A percentile compares a stretch with the other conserved stretches of the same genome.
Conservation (phyloP, 345 rosid genomes). For the Anastatica hierochuntica region DNA sequence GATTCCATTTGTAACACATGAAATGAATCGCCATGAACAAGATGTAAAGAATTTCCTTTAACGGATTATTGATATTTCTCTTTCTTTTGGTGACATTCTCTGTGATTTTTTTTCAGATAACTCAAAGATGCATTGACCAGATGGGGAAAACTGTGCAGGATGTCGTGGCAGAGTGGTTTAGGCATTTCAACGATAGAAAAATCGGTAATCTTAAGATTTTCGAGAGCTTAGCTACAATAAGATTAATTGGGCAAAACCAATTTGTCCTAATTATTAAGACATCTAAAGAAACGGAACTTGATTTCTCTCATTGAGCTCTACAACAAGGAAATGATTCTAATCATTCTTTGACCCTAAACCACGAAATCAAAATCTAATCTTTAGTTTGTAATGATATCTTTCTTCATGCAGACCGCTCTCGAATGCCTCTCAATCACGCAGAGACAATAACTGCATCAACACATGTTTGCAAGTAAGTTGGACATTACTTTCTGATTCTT, state of each 20-base stretch:
- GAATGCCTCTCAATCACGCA: conserved; percentile 74
- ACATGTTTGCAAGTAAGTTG: conserved; percentile 71
- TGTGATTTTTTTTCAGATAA: conserved; percentile 39
- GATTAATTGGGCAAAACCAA: no score
- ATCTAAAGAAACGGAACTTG: neutral
- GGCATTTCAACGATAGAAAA: conserved; percentile 52
- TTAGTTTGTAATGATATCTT: neutral
- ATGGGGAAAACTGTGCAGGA: conserved; percentile 58
- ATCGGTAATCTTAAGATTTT: conserved; percentile 38
- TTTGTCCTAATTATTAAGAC: no score
- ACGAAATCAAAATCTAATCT: neutral
- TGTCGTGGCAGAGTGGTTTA: conserved; percentile 57
- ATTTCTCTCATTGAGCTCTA: no score
- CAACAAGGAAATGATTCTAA: neutral
- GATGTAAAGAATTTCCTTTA: conserved; percentile 40
- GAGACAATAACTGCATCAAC: conserved; percentile 59
- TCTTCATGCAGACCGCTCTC: conserved; percentile 52
- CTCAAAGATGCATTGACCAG: conserved; percentile 58
- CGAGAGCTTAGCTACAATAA: neutral
- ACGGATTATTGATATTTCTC: neutral
- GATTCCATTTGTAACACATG: conserved; percentile 65
- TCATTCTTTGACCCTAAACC: neutral
- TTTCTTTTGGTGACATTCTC: neutral
- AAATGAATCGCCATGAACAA: conserved; percentile 72
- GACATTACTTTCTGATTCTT: no score